Percentiles rank a stretch among this genome's conserved stretches.
These are phyloP conservation scores for Fagopyrum esculentum DNA, from an alignment of 148 eudicot genomes.

Conservation along the genomic window DNA sequence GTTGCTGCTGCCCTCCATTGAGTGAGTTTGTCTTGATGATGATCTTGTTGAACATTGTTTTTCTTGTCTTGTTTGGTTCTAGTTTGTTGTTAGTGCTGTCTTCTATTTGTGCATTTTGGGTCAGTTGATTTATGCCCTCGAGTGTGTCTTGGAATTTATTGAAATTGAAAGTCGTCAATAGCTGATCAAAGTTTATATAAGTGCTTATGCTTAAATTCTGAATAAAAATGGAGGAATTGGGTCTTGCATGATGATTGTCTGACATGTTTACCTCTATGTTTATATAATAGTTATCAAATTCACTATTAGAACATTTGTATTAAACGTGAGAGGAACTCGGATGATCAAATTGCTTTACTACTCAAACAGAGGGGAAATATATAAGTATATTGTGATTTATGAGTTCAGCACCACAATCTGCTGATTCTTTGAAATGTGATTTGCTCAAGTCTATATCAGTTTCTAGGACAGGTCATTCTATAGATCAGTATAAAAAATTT, in stretches of 20 bases:
- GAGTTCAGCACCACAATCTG: no score
- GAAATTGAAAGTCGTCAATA: slow-evolving; percentile 1
- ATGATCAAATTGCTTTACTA: no score
- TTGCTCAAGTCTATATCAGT: no score
- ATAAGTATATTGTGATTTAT: no score
- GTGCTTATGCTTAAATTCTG: background rate
- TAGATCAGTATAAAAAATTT: no score
- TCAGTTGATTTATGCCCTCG: background rate
- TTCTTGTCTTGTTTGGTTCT: slow-evolving; percentile 18
- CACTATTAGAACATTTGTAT: no score
- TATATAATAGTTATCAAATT: no score
- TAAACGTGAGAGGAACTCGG: no score
- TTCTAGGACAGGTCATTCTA: no score
- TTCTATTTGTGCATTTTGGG: background rate
- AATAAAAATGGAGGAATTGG: background rate
- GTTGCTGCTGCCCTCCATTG: slow-evolving; percentile 28
- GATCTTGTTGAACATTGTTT: slow-evolving; percentile 6
- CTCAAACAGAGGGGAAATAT: no score
- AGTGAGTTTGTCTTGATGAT: slow-evolving; percentile 19
- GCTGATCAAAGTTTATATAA: slow-evolving; percentile 6
- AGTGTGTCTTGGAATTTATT: slow-evolving; percentile 2
- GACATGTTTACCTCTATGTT: background rate
- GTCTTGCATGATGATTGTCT: background rate
- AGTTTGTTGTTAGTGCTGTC: slow-evolving; percentile 26
- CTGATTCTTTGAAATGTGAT: no score